phyloP scores from a whole-genome alignment of 768 basidiomycete species.

The Psilocybe cyanescens region DNA sequence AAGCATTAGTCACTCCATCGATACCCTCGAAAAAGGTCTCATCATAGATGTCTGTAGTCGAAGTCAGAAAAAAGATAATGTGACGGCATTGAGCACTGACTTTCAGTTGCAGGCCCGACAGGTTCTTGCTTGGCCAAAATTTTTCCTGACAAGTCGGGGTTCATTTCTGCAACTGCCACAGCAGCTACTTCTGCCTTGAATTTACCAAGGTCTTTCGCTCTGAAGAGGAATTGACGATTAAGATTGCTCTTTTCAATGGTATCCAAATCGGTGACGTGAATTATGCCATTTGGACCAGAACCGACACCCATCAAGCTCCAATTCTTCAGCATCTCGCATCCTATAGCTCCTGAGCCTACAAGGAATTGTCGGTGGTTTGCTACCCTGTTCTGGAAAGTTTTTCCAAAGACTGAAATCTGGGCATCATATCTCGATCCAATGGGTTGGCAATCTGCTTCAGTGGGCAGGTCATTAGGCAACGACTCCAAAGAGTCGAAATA shows the following conservation, averaged over 20 bases:
- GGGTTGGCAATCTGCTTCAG: slow-evolving; percentile 85
- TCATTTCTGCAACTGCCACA: slow-evolving; percentile 93
- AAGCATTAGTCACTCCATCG: slow-evolving; percentile 95
- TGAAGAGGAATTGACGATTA: slow-evolving; percentile 97
- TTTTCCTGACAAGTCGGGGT: slow-evolving; percentile 85
- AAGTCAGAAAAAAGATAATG: slow-evolving; percentile 48
- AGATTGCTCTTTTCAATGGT: slow-evolving; percentile 99
- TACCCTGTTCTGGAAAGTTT: slow-evolving; percentile 90
- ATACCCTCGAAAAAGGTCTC: slow-evolving; percentile 86
- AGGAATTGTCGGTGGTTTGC: slow-evolving; percentile 91
- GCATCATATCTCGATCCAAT: slow-evolving; percentile 86
- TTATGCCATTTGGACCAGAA: slow-evolving; percentile 73
- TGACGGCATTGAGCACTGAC: slow-evolving; percentile 48
- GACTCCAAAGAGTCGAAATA: slow-evolving; percentile 99
- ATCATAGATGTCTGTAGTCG: slow-evolving; percentile 74
- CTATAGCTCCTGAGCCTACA: slow-evolving; percentile 98
- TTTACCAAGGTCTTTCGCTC: slow-evolving; percentile 93
- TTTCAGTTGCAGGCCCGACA: slow-evolving; percentile 91
- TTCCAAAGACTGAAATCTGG: slow-evolving; percentile 96
- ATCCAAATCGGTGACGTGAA: slow-evolving; percentile 96
- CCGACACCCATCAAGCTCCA: slow-evolving; percentile 99
- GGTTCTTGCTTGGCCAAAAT: slow-evolving; percentile 90
- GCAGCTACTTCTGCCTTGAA: slow-evolving; percentile 97
- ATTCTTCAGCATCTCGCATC: slow-evolving; percentile 99
- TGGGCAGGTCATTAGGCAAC: slow-evolving; percentile 73